These are phyloP conservation scores for Mallotus nudiflorus DNA, from an alignment of 345 rosid species.

Conservation along the genomic window DNA sequence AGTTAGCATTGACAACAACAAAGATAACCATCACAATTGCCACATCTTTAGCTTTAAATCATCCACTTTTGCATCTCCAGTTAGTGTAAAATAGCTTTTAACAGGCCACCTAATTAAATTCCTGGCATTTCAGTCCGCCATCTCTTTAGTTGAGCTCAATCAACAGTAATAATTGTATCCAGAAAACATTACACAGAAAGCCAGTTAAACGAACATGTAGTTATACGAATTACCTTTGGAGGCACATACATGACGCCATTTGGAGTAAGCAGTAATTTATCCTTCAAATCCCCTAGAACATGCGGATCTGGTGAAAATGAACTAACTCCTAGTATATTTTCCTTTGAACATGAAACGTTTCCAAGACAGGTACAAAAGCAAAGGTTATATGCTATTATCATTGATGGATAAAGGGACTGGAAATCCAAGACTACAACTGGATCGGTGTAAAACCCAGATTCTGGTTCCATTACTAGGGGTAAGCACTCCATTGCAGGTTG, in stretches of 20 bases:
- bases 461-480: constrained; percentile 99
- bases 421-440: constrained; percentile 97
- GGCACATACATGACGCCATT: constrained; percentile 81
- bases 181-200: neutral
- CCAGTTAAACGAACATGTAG: neutral
- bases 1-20: no score
- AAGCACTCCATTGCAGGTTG: constrained; percentile 99
- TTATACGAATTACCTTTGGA: constrained; percentile 58
- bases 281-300: constrained; percentile 54
- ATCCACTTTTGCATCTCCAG: neutral
- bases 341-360: constrained; percentile 63
- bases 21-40: neutral
- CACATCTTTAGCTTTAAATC: neutral
- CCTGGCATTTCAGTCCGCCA: neutral
- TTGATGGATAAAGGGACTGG: constrained; percentile 97
- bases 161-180: neutral
- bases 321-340: constrained; percentile 73
- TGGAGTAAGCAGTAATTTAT: constrained; percentile 67
- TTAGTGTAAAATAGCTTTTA: neutral
- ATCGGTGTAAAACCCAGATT: constrained; percentile 87
- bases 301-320: constrained; percentile 60
- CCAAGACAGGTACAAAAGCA: constrained; percentile 96
- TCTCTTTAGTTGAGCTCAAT: neutral
- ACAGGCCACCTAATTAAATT: no score
- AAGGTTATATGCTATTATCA: constrained; percentile 95